phyloP scores from a whole-genome alignment of 306 rosid genomes.

The Cucurbita moschata region DNA sequence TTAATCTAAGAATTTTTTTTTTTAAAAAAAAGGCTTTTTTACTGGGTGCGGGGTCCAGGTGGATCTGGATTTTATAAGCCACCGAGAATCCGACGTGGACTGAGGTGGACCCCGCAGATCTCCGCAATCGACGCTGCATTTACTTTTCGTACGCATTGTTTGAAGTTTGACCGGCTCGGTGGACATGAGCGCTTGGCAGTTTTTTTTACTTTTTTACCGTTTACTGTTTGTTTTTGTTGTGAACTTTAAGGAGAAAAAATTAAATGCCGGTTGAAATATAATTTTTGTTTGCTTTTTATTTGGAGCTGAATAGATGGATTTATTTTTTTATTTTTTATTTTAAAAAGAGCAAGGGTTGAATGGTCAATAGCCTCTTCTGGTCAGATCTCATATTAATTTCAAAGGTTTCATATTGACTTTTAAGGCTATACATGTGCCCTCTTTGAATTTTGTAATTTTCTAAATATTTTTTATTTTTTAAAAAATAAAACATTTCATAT shows the following conservation, averaged over 20 bases:
- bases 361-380: not conserved
- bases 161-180: constrained; percentile 17
- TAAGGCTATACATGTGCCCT: not conserved
- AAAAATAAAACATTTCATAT: too few relatives aligned
- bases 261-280: too few relatives aligned
- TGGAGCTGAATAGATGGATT: too few relatives aligned
- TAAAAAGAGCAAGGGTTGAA: not conserved
- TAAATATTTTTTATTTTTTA: not conserved
- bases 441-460: not conserved
- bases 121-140: constrained; percentile 52
- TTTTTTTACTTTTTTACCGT: not conserved
- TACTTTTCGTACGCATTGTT: constrained; percentile 10
- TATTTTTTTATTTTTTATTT: too few relatives aligned
- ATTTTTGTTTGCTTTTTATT: too few relatives aligned
- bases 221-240: not conserved
- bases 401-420: not conserved
- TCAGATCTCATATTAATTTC: not conserved
- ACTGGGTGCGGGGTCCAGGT: not conserved
- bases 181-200: constrained; percentile 10
- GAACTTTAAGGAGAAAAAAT: too few relatives aligned
- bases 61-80: not conserved
- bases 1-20: not conserved
- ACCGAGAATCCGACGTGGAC: constrained; percentile 22
- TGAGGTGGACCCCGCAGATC: constrained; percentile 18
- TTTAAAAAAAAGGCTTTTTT: not conserved